Evolutionary conservation across 2,329 filamentous ascomycete species (phyloP), one percentile per base, ranked within the genome.

Genomic region (Xylariaceae sp.): DNA sequence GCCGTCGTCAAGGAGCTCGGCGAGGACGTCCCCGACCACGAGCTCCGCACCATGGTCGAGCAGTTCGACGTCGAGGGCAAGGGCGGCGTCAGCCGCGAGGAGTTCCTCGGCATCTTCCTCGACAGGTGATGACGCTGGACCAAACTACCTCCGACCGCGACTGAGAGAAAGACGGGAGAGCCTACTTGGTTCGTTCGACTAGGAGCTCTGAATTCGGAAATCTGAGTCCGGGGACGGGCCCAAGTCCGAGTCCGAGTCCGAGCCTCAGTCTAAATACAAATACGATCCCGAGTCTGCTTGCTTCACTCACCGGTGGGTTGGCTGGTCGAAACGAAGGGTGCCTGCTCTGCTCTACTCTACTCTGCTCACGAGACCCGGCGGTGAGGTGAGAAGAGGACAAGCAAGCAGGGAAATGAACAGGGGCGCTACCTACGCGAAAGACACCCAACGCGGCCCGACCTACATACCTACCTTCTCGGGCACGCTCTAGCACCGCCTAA

Each of bases 1-100:
- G 81, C 91, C 54, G 91, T 98, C 21, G 92, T 93, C 55, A 85
- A 91, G 67, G 95, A 98, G 73, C 79, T 99, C 62, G 95, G 95
- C 7, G 93, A 98, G 74, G 91, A 90, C 12, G 81, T 99, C 65
- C 91, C 95, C 65, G 93, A 99, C 70, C 90, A 96, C 68, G 95
- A 99, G 73, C 81, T 99, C 59, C 82, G 86, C 65, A 92, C 92
- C 62, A 99, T 99, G 95, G 95, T 99, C 77, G 92, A 97, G 70
- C 93, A 98, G 75, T 96, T 98, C 77, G 95, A 99, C 77, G 82
- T 97, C 62, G 90, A 96, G 70, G 93, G 91, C 1, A 96, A 96
- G 66, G 93, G 93, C 10, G 92, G 84, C 52, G 86, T 89, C 7
- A 85, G 84, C 61, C 79, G 84, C 63, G 86, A 89, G 55, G 87